These are phyloP conservation scores for Backusella sp. DNA, from an alignment of 192 early-diverging fungal species.

Conservation along the genomic window DNA sequence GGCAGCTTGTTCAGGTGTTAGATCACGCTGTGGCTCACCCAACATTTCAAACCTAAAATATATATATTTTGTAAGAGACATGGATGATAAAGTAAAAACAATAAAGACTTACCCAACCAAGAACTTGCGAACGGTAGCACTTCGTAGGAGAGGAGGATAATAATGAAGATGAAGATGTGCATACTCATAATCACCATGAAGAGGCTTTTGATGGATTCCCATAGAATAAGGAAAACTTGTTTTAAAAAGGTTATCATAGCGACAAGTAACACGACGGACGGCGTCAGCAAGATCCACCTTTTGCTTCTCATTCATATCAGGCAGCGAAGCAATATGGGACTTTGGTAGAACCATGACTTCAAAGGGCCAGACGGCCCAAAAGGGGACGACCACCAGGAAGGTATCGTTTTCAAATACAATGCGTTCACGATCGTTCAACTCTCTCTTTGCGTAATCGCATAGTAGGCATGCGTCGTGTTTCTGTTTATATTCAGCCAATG, in stretches of 20 bases:
- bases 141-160: constrained; percentile 92
- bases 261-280: constrained; percentile 70
- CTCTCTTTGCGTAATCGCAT: constrained; percentile 76
- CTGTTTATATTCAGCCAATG: constrained; percentile 60
- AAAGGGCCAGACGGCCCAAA: constrained; percentile 98
- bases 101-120: constrained; percentile 78
- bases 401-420: constrained; percentile 78
- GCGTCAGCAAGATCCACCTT: constrained; percentile 72
- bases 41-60: constrained; percentile 83
- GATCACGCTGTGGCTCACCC: constrained; percentile 89
- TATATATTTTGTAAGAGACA: no score
- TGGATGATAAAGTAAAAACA: not conserved
- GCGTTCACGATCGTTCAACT: constrained; percentile 39
- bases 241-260: constrained; percentile 93
- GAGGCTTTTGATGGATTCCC: constrained; percentile 91
- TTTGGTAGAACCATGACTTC: constrained; percentile 86
- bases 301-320: constrained; percentile 50
- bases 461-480: constrained; percentile 58
- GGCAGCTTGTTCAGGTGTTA: constrained; percentile 93
- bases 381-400: constrained; percentile 86
- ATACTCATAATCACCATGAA: constrained; percentile 50
- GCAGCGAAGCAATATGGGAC: constrained; percentile 56
- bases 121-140: constrained; percentile 91
- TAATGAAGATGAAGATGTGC: constrained; percentile 92
- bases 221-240: constrained; percentile 96